Evolutionary conservation across 192 early-diverging fungal genomes (phyloP), one percentile per base, ranked within the genome.

Genomic region (Backusella liffmaniae): DNA sequence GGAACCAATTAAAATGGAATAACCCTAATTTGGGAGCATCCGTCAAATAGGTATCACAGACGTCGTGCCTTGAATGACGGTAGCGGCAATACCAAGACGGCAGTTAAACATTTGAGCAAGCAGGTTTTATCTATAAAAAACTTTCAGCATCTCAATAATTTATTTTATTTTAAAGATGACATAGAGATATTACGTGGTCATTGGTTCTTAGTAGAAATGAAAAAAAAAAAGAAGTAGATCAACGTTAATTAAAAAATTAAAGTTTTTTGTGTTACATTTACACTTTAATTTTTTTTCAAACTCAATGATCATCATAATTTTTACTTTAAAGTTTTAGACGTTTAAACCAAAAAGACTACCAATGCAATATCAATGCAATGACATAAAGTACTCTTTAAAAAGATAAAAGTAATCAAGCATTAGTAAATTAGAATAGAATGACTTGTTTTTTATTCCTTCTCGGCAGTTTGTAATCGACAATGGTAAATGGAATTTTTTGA

Each of bases 391-490:
- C 41, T 73, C 4, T 69, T 72, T 0, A 35, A 71, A 0, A 49
- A 30, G 1, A 44, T 68, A 0, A 71, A 21, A 16, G 36, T 84
- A 42, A 39, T 30, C 3, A 83, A 84, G 4, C 84, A 76, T 10
- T 87, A 79, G 82, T 4, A 83, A 85, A n/a, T 74, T 87, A 70
- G 84, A 87, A 72, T 85, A 87, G 51, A 78, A 77, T 72, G 3
- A 76, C 8, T 80, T 8, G 77, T 10, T 80, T 7, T 81, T 84
- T 72, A 78, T 87, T 23, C 76, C 76, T 10, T 39, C 56, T 42
- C 79, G 84, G 18, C 81, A 84, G 26, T 59, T 87, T 5, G 75
- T 87, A 15, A 76, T 83, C 4, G 83, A 86, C 46, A 88, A 72
- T 84, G 83, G 79, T 88, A 79, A 77, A 75, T 32, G 3, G 10